Evolutionary conservation across 2,329 filamentous ascomycete species (phyloP).

Genomic region (Aspergillus texensis): DNA sequence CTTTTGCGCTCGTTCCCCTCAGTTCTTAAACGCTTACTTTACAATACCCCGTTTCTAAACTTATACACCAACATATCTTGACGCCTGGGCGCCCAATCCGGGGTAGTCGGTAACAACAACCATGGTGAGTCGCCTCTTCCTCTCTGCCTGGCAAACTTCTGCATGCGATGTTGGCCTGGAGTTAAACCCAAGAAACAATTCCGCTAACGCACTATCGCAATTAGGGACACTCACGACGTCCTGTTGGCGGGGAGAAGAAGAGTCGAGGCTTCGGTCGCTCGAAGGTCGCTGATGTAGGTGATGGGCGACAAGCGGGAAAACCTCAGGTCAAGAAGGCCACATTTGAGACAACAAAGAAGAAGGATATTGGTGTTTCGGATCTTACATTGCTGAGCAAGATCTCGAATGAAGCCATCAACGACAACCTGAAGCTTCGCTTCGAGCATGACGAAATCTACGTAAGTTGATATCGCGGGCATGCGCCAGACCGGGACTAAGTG

Average conservation of each 20-base stretch:
- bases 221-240: constrained; percentile 48
- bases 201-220: constrained; percentile 23
- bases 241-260: constrained; percentile 46
- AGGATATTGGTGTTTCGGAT: constrained; percentile 98
- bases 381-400: constrained; percentile 97
- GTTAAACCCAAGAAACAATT: not conserved
- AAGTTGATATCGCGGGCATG: constrained; percentile 33
- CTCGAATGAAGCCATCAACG: constrained; percentile 98
- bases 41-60: constrained; percentile 15
- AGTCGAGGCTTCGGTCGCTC: constrained; percentile 45
- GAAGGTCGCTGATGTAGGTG: constrained; percentile 46
- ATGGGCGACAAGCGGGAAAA: constrained; percentile 50
- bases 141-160: not conserved
- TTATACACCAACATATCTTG: constrained; percentile 35
- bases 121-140: constrained; percentile 34
- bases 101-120: constrained; percentile 32
- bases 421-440: constrained; percentile 97
- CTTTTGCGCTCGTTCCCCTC: constrained; percentile 20
- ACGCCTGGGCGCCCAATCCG: constrained; percentile 33
- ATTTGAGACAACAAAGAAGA: constrained; percentile 97
- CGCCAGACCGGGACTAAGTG: constrained; percentile 18
- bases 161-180: not conserved
- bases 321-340: constrained; percentile 90
- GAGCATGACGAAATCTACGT: constrained; percentile 96
- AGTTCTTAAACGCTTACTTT: constrained; percentile 13